phyloP scores from a whole-genome alignment of 2,329 filamentous ascomycete species.

The Colletotrichum coccodes region DNA sequence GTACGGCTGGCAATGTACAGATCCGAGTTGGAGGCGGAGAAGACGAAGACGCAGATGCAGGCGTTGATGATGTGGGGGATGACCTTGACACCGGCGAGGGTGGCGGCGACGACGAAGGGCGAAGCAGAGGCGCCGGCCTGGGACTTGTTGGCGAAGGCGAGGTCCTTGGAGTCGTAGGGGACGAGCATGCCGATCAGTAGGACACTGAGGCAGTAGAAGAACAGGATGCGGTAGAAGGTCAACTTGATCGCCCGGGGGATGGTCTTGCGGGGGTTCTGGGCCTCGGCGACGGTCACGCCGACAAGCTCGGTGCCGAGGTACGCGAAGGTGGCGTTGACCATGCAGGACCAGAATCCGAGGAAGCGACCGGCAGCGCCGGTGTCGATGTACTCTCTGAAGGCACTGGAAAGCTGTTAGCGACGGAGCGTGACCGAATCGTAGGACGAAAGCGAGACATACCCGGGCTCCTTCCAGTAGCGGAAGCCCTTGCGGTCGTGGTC shows the following conservation, averaged over 20 bases:
- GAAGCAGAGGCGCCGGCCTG: constrained; percentile 67
- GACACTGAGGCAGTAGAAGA: constrained; percentile 82
- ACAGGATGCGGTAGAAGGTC: constrained; percentile 83
- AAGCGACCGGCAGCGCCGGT: constrained; percentile 61
- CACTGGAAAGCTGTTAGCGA: constrained; percentile 39
- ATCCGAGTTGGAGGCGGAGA: constrained; percentile 81
- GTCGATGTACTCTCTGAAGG: constrained; percentile 60
- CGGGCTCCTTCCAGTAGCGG: constrained; percentile 72
- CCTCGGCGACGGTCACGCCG: constrained; percentile 82
- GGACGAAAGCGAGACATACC: constrained; percentile 42
- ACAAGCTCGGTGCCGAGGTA: constrained; percentile 82
- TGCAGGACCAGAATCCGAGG: constrained; percentile 74
- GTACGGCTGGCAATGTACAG: constrained; percentile 80
- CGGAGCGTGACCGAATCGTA: not conserved
- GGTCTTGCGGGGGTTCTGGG: constrained; percentile 80
- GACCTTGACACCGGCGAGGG: constrained; percentile 68
- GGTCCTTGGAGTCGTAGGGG: constrained; percentile 72
- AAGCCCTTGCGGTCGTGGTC: constrained; percentile 71
- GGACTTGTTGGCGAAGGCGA: constrained; percentile 65
- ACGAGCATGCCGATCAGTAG: constrained; percentile 82
- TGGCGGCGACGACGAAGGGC: constrained; percentile 81
- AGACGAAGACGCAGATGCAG: constrained; percentile 80
- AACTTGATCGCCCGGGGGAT: constrained; percentile 83
- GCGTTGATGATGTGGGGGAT: constrained; percentile 78
- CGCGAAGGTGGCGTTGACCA: constrained; percentile 82